Conservation (phyloP, 2,329 filamentous ascomycete species). For the Colletotrichum karsti region DNA sequence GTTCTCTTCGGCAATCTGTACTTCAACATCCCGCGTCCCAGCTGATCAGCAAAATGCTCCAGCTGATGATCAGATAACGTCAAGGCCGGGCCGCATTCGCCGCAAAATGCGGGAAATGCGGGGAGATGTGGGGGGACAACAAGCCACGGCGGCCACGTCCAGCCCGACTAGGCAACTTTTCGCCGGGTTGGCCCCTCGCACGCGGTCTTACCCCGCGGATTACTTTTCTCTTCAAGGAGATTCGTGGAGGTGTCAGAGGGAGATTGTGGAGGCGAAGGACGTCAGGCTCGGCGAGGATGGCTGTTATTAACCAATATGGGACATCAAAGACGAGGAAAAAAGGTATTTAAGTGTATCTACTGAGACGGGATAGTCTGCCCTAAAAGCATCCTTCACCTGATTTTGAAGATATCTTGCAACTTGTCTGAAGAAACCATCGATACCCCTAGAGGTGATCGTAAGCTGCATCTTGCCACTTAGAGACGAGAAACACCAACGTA, state of each 20-base stretch:
- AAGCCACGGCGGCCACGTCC: not conserved
- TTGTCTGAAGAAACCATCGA: no score
- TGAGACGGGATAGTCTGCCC: no score
- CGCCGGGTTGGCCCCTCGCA: not conserved
- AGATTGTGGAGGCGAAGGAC: not conserved
- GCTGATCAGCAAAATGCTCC: not conserved
- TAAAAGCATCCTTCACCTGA: no score
- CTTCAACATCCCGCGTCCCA: not conserved
- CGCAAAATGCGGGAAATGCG: not conserved
- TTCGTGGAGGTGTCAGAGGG: no score
- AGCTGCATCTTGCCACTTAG: no score
- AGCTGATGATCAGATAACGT: not conserved
- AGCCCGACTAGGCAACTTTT: not conserved
- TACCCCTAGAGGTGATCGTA: no score
- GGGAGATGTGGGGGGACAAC: not conserved
- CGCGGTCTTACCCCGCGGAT: not conserved
- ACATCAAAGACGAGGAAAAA: no score
- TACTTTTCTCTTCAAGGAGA: not conserved
- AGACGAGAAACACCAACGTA: no score
- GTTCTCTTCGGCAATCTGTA: not conserved
- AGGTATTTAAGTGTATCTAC: no score
- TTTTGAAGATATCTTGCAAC: no score
- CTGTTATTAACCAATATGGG: not conserved
- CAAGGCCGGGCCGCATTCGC: constrained; percentile 8
- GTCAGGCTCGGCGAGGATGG: not conserved